Evolutionary conservation across 257 asterid species (phyloP).

Genomic region (Paraleonurus japonicus): DNA sequence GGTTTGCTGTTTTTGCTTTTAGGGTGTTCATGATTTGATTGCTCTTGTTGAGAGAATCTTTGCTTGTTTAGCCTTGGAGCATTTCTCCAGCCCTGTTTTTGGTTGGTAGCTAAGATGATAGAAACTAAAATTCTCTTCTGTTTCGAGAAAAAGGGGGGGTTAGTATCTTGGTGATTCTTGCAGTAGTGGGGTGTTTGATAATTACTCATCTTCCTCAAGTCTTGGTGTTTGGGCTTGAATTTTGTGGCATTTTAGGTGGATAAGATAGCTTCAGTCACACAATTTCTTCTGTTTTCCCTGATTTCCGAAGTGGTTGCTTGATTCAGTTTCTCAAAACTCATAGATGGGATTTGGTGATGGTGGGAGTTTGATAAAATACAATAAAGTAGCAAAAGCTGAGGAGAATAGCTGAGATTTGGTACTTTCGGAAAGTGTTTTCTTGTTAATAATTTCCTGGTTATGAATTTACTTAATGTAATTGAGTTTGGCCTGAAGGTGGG

Average conservation of each 20-base stretch:
- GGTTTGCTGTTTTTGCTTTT: conserved; percentile 16
- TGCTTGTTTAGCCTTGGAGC: conserved; percentile 42
- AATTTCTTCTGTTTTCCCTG: not conserved
- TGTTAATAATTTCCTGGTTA: conserved; percentile 40
- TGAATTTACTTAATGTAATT: conserved; percentile 77
- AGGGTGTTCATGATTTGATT: conserved; percentile 38
- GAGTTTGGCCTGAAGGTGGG: conserved; percentile 88
- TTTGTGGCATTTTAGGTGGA: conserved; percentile 44
- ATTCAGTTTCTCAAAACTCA: conserved; percentile 6
- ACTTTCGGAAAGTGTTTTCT: not conserved
- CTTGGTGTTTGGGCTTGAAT: conserved; percentile 38
- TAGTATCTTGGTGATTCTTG: conserved; percentile 34
- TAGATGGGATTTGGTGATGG: conserved; percentile 18
- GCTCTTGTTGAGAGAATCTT: conserved; percentile 40
- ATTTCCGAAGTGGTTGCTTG: conserved; percentile 29
- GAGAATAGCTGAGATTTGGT: conserved; percentile 11
- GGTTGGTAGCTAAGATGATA: conserved; percentile 48
- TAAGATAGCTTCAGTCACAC: conserved; percentile 37
- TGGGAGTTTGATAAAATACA: conserved; percentile 23
- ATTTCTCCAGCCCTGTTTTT: conserved; percentile 38
- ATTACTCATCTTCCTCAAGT: conserved; percentile 33
- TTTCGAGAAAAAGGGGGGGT: not conserved
- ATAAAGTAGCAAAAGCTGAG: not conserved
- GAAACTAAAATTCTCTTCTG: conserved; percentile 36
- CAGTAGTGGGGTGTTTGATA: not conserved